Evolutionary conservation across 352 stramenopile genomes (phyloP), one percentile per base, ranked within the genome.

Genomic region (Lagenidium giganteum): DNA sequence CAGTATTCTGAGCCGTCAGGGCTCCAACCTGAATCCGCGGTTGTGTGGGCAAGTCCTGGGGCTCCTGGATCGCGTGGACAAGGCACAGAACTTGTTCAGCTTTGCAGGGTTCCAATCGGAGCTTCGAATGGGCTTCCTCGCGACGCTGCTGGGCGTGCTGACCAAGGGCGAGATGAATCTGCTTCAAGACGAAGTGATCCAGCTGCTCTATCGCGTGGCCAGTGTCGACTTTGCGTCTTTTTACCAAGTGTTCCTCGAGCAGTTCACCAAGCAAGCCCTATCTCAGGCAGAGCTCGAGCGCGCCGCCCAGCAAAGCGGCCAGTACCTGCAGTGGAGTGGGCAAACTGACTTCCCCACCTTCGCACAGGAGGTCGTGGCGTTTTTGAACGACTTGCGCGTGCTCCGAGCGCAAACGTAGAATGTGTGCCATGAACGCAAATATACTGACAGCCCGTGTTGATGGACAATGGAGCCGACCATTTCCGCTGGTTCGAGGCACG

Each of bases 371-470:
- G 57, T 84, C 14, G 58, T 71, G 3, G 67, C 63, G 18, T 87
- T 87, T 48, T 49, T 87, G 23, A 84, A 84, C 43, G 74, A 87
- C 54, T 33, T 87, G 5, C 76, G 71, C 39, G 69, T 87, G 44
- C 54, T 87, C 35, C 70, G 77, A 32, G 67, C 69, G 18, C 72
- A 84, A 40, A 68, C 61, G 16, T 83, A 65, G 25, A 23, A 14
- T 26, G 7, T 11, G 24, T n/a, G n/a, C n/a, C n/a, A n/a, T n/a
- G n/a, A n/a, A n/a, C n/a, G n/a, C n/a, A n/a, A n/a, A n/a, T n/a
- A n/a, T n/a, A n/a, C n/a, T n/a, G n/a, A n/a, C n/a, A n/a, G n/a
- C n/a, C n/a, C n/a, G n/a, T n/a, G n/a, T n/a, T n/a, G n/a, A n/a
- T n/a, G n/a, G n/a, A n/a, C n/a, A n/a, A n/a, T n/a, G n/a, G n/a